phyloP scores from a whole-genome alignment of 2,329 filamentous ascomycete species.

The Esteya vermicola region DNA sequence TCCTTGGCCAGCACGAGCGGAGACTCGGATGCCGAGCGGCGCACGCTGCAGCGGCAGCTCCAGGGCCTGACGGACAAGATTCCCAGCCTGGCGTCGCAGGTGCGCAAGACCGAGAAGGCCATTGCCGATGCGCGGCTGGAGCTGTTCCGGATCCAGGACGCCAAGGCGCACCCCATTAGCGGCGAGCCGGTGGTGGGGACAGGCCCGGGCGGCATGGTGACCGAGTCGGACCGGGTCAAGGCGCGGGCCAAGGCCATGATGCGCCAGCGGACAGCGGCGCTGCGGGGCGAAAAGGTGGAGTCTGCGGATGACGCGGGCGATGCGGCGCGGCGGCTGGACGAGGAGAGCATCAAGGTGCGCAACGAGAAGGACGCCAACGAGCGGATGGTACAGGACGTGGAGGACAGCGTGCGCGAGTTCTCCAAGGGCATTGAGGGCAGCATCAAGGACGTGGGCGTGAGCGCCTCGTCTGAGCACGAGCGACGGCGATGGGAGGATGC shows the following conservation, averaged over 20 bases:
- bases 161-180: slow-evolving; percentile 76
- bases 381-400: slow-evolving; percentile 90
- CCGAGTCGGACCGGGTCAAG: slow-evolving; percentile 87
- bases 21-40: slow-evolving; percentile 78
- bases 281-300: slow-evolving; percentile 72
- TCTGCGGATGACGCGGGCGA: slow-evolving; percentile 54
- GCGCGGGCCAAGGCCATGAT: slow-evolving; percentile 95
- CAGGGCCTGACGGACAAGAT: slow-evolving; percentile 81
- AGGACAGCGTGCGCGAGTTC: slow-evolving; percentile 89
- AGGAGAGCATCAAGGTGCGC: slow-evolving; percentile 68
- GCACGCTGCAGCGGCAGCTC: slow-evolving; percentile 75
- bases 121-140: slow-evolving; percentile 88
- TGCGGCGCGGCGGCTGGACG: slow-evolving; percentile 73
- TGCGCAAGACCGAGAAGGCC: slow-evolving; percentile 76
- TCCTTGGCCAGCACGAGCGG: slow-evolving; percentile 49
- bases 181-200: slow-evolving; percentile 77
- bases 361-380: slow-evolving; percentile 89
- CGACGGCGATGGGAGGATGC: slow-evolving; percentile 90
- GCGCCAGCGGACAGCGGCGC: slow-evolving; percentile 88
- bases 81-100: slow-evolving; percentile 81
- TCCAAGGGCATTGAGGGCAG: slow-evolving; percentile 71
- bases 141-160: slow-evolving; percentile 84
- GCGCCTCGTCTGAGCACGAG: slow-evolving; percentile 74
- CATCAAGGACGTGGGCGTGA: slow-evolving; percentile 67
- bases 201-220: slow-evolving; percentile 78